Evolutionary conservation across 257 asterid genomes (phyloP), one percentile per base, ranked within the genome.

Genomic region (Leonotis leonurus): DNA sequence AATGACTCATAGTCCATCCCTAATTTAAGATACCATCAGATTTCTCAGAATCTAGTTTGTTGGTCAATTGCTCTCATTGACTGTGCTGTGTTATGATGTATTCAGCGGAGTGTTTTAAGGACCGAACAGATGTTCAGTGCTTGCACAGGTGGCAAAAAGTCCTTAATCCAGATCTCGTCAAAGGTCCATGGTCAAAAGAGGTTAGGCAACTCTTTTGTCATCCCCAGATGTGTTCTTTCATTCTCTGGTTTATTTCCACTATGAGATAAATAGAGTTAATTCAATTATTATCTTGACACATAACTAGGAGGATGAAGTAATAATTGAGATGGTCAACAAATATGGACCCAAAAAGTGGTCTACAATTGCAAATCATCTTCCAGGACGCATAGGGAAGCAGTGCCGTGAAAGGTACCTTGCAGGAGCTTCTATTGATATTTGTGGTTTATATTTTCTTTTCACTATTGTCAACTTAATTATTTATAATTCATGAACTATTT

Each of bases 121-220:
- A 89, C 62, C 86, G 99, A 56, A 83, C 97, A 40, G 97, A 89
- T 85, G 97, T 89, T 41, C 97, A 93, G 79, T 93, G 99, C 81
- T 77, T 93, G 48, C 99, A 93, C 77, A 80, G 99, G 81, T 93
- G 99, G 99, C 99, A 93, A 80, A 93, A 93, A 80, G 99, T 93
- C 80, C 95, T 93, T 48, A 87, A 93, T 81, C 99, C 99, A 22
- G 97, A 93, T 33, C 99, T 93, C 78, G 94, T 93, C 45, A 93
- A 93, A 84, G 99, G 99, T 77, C 99, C 99, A 37, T 93, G 99
- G 99, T 82, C 99, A 13, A 87, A 87, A 84, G 95, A 93, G 94
- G 99, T 93, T 70, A 41, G 88, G 12, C 52, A 29, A 41, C 29
- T 43, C 26, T 64, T 35, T 70, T 60, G 33, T 75, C 67, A 35